Evolutionary conservation across 225 moss, liverwort and hornwort genomes (phyloP), one percentile per base, ranked within the genome.

Genomic region (Marchantia paleacea): DNA sequence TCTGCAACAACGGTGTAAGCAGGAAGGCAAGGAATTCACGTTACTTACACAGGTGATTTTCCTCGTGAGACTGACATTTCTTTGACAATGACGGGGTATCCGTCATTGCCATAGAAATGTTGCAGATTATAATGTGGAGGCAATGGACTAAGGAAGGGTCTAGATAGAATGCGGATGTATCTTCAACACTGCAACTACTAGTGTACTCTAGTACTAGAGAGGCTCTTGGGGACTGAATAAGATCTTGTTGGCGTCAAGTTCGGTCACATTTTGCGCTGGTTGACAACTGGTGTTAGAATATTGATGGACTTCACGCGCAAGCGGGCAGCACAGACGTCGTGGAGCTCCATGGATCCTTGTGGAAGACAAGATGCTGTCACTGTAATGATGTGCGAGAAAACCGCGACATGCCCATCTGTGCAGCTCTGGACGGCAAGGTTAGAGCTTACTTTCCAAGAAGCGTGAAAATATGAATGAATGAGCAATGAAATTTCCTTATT

Each of bases 261-360:
- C 3, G 30, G 24, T 57, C n/a, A 69, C 19, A 7, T 69, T 15
- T 18, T 70, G 20, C 47, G 51, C 57, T 19, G 75, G 65, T 31
- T 62, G 73, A 1, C 60, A 14, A 18, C 24, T 63, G 31, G 31
- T 49, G 70, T 71, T 89, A 94, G 92, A 94, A 97, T 65, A 96
- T 97, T 60, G 94, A 97, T 79, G 93, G 86, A 48, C 92, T 97
- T 79, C 96, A 97, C 84, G 78, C 68, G 48, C 82, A 75, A 82
- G 91, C 96, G 7, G 93, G 93, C 78, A 93, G 91, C 80, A 82
- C 86, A 53, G 87, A 94, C 80, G 89, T 93, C 16, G 88, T 97
- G 75, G 93, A 97, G 87, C 93, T 97, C 67, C 96, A 97, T 85
- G 96, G 94, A n/a, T 97, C 96, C 20, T 79, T 97, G 81, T 97